Evolutionary conservation across 1,139 yeast genomes (phyloP).

Genomic region (Protomyces pachydermus): DNA sequence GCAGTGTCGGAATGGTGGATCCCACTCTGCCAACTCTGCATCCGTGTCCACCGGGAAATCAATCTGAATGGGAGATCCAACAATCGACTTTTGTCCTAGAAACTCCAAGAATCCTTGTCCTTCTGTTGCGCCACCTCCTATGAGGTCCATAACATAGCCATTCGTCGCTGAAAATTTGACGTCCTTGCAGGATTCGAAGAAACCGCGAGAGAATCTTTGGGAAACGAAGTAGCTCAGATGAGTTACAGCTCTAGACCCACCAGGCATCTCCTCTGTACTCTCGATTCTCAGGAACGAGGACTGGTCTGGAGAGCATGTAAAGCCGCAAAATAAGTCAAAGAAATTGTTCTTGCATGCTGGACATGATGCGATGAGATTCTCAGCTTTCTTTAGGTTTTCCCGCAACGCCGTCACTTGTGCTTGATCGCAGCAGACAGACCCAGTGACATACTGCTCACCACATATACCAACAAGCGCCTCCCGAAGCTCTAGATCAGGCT

Average conservation of each 20-base stretch:
- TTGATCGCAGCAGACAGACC: constrained; percentile 52
- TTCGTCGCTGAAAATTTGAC: constrained; percentile 92
- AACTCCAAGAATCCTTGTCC: constrained; percentile 72
- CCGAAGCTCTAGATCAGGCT: constrained; percentile 47
- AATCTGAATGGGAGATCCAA: constrained; percentile 94
- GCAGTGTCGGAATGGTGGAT: constrained; percentile 51
- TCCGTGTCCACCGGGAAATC: constrained; percentile 51
- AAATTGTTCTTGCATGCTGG: constrained; percentile 92
- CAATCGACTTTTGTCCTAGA: constrained; percentile 81
- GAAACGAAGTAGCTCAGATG: constrained; percentile 65
- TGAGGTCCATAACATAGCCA: constrained; percentile 92
- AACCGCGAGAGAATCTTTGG: constrained; percentile 54
- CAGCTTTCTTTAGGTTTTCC: constrained; percentile 64
- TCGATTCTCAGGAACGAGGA: constrained; percentile 67
- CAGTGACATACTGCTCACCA: constrained; percentile 58
- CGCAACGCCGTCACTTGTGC: constrained; percentile 47
- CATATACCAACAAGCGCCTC: constrained; percentile 56
- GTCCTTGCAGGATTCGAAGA: constrained; percentile 80
- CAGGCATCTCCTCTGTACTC: constrained; percentile 48
- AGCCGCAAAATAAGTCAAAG: constrained; percentile 75
- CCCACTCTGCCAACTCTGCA: constrained; percentile 36
- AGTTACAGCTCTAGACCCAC: constrained; percentile 58
- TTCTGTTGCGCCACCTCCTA: constrained; percentile 90
- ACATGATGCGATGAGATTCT: constrained; percentile 77
- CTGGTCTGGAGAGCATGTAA: constrained; percentile 87